Base-by-base conservation (phyloP, 2,329 filamentous ascomycete species). In the Emergomyces pasteurianus region DNA sequence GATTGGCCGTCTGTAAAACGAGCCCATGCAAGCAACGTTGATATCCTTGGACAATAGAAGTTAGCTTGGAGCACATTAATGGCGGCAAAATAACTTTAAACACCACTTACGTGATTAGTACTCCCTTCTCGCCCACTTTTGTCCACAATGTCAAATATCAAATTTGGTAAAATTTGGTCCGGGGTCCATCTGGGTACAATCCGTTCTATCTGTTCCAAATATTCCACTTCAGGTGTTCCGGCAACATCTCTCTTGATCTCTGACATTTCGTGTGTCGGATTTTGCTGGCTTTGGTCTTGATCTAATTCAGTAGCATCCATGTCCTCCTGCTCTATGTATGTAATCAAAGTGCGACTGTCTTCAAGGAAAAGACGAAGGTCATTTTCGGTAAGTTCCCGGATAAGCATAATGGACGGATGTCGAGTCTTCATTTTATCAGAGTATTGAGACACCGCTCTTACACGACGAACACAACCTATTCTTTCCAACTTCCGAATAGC, bases 171-270 rank as follows among this genome's bases (percentile, higher is more conserved):
- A 18, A 74, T 74, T 9, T 78, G 71, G 64, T 83, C 80, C 1
- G 83, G 80, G 8, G 73, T 79, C 83, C 83, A 86, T 61, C 74
- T 75, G 8, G 82, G 80, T 18, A 79, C 69, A 16, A 75, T 69
- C 31, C 77, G 71, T 23, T 69, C 71, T 58, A 67, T 65, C 36
- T 72, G 68, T 38, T 70, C 67, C 63, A 68, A 65, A 18, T 65
- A 65, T 50, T 67, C 64, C 43, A 70, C 64, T 47, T 57, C 60
- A 34, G 40, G 62, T 46, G 54, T 7, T 6, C 53, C 42, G 50
- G n/a, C 38, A 50, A 46, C 50, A 31, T 49, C 31, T 50, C 34
- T 52, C 28, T 57, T 57, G 12, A 60, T 38, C n/a, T n/a, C 59
- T 31, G 56, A 3, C 60, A 58, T 23, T 67, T 63, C 34, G 10